Conservation (phyloP, 108 stramenopile species). For the Skeletonema tropicum region DNA sequence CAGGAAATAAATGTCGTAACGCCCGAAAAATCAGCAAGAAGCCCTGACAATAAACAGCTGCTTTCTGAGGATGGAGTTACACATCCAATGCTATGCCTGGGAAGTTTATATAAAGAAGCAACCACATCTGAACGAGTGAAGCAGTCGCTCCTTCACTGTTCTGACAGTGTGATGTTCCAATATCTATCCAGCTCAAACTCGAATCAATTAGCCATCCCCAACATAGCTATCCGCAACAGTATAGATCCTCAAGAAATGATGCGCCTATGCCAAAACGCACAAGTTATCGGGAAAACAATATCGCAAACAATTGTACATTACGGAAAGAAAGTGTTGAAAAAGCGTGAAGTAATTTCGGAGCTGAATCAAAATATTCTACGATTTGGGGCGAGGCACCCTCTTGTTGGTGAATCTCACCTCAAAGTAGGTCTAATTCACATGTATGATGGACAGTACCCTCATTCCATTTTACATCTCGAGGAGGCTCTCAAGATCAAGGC, state of each 20-base stretch:
- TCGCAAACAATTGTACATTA: slow-evolving; percentile 35
- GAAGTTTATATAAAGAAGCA: slow-evolving; percentile 34
- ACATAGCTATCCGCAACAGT: neutral
- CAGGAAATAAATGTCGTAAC: too few relatives aligned
- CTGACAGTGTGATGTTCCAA: slow-evolving; percentile 10
- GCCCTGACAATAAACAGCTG: neutral
- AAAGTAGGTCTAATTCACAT: slow-evolving; percentile 38
- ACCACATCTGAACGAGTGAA: slow-evolving; percentile 29
- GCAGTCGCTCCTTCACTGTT: slow-evolving; percentile 25
- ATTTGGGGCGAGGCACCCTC: slow-evolving; percentile 39
- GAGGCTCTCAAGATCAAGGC: slow-evolving; percentile 31
- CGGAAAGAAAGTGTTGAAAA: slow-evolving; percentile 25
- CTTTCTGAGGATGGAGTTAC: slow-evolving; percentile 17
- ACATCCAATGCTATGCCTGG: slow-evolving; percentile 41
- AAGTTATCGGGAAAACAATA: slow-evolving; percentile 9
- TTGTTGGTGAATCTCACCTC: slow-evolving; percentile 40
- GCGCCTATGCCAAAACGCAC: slow-evolving; percentile 25
- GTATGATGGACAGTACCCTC: slow-evolving; percentile 20
- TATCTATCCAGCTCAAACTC: neutral
- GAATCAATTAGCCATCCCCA: slow-evolving; percentile 9
- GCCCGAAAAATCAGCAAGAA: neutral
- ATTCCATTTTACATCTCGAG: slow-evolving; percentile 36
- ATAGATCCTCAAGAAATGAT: slow-evolving; percentile 12
- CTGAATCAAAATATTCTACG: slow-evolving; percentile 29
- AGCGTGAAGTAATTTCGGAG: slow-evolving; percentile 36